Base-by-base conservation (phyloP, 2,329 filamentous ascomycete genomes). In the Exophiala spinifera region DNA sequence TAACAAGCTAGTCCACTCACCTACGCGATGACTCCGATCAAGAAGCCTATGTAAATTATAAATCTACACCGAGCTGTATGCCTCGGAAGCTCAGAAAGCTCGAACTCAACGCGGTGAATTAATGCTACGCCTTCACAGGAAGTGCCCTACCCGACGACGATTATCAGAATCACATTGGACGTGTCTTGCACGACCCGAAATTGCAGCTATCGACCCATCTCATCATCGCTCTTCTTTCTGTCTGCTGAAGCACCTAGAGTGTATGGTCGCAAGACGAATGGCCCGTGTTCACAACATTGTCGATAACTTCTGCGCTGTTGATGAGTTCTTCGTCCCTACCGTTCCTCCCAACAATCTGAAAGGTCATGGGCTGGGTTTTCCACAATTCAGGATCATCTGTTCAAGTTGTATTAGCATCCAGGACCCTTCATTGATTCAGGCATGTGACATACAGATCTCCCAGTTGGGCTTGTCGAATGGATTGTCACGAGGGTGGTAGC, bases 251-350 rank as follows among this genome's bases (percentile, higher is more conserved):
- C 28, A 10, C 28, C 28, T 6, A 31, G 10, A 11, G 10, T 10
- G 28, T 11, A 31, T 10, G 28, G 11, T 31, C 4, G 5, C 23
- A n/a, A 23, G 42, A 15, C 42, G 23, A 44, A 21, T 4, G 42
- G 42, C 42, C 33, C 28, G 28, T 10, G 7, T 31, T 31, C 28
- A 31, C 28, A 21, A 53, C 36, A 33, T 49, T 34, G 20, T 54
- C 51, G 6, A 54, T 39, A 3, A 39, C 40, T 39, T 54, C 51
- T 7, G 37, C 20, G 3, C 11, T 34, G 4, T 15, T 28, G 15
- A 54, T 25, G 2, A 81, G 62, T 64, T 81, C 79, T 64, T 82
- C 80, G 55, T 83, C 80, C 37, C 79, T 73, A 52, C 76, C 76
- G 37, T 75, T 68, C 53, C 78, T 68, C 1, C 76, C 79, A 10